Conservation (phyloP, 495 filamentous ascomycete genomes). For the Podospora appendiculata region DNA sequence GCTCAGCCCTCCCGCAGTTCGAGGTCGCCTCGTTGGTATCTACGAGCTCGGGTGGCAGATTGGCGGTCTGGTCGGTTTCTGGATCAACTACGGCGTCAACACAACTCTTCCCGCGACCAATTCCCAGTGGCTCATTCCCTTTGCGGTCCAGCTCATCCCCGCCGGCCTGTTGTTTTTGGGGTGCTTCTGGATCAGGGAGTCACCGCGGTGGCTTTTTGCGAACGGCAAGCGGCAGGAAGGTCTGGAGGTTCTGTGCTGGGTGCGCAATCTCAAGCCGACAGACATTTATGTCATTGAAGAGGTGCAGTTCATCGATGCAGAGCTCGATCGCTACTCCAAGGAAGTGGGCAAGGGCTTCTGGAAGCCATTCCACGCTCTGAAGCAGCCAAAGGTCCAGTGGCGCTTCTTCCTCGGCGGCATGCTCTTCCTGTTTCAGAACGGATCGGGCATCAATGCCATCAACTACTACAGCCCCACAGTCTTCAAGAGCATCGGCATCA, state of each 20-base stretch:
- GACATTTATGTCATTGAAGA: conserved; percentile 64
- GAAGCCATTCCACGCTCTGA: conserved; percentile 56
- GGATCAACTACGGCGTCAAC: conserved; percentile 55
- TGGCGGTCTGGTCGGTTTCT: conserved; percentile 66
- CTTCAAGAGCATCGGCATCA: conserved; percentile 52
- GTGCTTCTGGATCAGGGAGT: conserved; percentile 48
- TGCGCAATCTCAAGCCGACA: conserved; percentile 49
- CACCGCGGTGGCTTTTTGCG: conserved; percentile 55
- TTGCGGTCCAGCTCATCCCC: conserved; percentile 51
- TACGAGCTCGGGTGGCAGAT: conserved; percentile 70
- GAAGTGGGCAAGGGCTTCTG: conserved; percentile 57
- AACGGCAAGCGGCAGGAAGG: conserved; percentile 49
- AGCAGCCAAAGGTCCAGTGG: conserved; percentile 42
- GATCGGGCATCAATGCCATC: conserved; percentile 59
- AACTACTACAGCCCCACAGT: conserved; percentile 59
- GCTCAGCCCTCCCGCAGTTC: conserved; percentile 46
- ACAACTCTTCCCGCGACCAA: conserved; percentile 35
- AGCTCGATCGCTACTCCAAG: conserved; percentile 46
- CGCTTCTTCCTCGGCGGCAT: conserved; percentile 58
- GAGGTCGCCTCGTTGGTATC: conserved; percentile 51
- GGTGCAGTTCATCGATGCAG: conserved; percentile 51
- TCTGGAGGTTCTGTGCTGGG: conserved; percentile 53
- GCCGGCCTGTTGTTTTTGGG: conserved; percentile 42
- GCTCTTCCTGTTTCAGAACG: conserved; percentile 62
- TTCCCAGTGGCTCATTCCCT: conserved; percentile 49